A percentile compares a stretch with the other conserved stretches of the same genome.
These are phyloP conservation scores for Rhamnella rubrinervis DNA, from an alignment of 331 rosid species.

Conservation along the genomic window DNA sequence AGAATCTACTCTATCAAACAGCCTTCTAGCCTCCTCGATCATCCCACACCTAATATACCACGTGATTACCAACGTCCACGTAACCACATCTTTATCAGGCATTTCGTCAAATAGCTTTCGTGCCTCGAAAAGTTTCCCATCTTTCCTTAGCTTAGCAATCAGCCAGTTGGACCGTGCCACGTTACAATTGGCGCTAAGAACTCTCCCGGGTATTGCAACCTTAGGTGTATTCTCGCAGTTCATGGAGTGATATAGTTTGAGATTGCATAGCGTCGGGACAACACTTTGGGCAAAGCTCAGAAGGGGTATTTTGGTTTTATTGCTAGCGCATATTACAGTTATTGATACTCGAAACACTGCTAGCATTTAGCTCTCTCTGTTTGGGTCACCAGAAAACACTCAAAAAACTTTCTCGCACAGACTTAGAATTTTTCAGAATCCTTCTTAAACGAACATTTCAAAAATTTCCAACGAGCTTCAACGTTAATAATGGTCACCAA, in stretches of 20 bases:
- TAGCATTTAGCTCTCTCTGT: conserved; percentile 2
- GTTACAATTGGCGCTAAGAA: conserved; percentile 21
- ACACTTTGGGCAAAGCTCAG: not conserved
- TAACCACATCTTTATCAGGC: conserved; percentile 42
- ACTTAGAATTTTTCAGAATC: not conserved
- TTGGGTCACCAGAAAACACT: not conserved
- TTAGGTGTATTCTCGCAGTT: conserved; percentile 3
- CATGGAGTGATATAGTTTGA: conserved; percentile 12
- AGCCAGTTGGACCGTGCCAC: conserved; percentile 39
- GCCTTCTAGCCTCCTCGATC: conserved; percentile 42
- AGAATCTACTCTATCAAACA: conserved; percentile 45
- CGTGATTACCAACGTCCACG: conserved; percentile 47
- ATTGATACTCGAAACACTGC: conserved; percentile 1
- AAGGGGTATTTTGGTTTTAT: conserved; percentile 13
- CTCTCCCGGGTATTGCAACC: conserved; percentile 23
- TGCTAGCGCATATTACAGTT: not conserved
- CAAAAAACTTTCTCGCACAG: not conserved
- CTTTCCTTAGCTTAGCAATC: conserved; percentile 29
- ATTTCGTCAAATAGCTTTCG: conserved; percentile 41
- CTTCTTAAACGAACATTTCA: no score
- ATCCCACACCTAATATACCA: conserved; percentile 39
- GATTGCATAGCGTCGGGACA: not conserved
- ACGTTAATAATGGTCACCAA: no score
- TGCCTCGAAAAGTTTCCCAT: conserved; percentile 34
- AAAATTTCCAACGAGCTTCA: no score